Evolutionary conservation across 2,329 filamentous ascomycete species (phyloP).

Genomic region (Helicocarpus griseus): DNA sequence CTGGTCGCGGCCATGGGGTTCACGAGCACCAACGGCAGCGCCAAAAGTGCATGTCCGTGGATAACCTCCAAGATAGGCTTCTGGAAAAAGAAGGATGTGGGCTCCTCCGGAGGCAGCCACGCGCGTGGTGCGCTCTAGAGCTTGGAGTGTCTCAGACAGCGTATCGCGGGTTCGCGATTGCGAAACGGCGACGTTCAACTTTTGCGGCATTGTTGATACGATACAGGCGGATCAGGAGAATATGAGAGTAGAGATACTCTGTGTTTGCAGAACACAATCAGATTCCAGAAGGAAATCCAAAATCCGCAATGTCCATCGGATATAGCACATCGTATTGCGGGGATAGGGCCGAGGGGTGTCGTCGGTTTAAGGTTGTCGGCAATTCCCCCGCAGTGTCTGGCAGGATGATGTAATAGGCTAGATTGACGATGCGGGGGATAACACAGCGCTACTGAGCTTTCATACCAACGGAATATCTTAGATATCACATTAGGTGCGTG

Average conservation of each 20-base stretch:
- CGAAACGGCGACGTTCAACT: slow-evolving; percentile 36
- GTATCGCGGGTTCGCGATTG: slow-evolving; percentile 37
- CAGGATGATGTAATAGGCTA: background rate
- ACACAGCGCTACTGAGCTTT: too few species aligned
- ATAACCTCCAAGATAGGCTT: slow-evolving; percentile 87
- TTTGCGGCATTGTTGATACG: slow-evolving; percentile 28
- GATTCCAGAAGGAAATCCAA: background rate
- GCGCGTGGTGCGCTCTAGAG: slow-evolving; percentile 54
- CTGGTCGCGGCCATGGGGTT: slow-evolving; percentile 63
- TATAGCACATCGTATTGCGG: background rate
- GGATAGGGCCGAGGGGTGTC: background rate
- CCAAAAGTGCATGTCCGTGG: slow-evolving; percentile 75
- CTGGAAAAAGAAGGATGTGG: slow-evolving; percentile 75
- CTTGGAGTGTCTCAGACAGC: slow-evolving; percentile 50
- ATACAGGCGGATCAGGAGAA: background rate
- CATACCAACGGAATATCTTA: too few species aligned
- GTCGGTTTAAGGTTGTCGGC: background rate
- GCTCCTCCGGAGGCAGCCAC: slow-evolving; percentile 51
- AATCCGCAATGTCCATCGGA: background rate
- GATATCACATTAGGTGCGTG: too few species aligned
- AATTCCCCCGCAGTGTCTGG: background rate
- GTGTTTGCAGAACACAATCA: background rate
- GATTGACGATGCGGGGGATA: too few species aligned
- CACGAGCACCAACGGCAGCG: slow-evolving; percentile 60
- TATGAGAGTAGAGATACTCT: background rate